Percentiles rank a stretch among this genome's conserved stretches.
Evolutionary conservation across 2,329 filamentous ascomycete genomes (phyloP).

Genomic region (Colletotrichum somersetense): DNA sequence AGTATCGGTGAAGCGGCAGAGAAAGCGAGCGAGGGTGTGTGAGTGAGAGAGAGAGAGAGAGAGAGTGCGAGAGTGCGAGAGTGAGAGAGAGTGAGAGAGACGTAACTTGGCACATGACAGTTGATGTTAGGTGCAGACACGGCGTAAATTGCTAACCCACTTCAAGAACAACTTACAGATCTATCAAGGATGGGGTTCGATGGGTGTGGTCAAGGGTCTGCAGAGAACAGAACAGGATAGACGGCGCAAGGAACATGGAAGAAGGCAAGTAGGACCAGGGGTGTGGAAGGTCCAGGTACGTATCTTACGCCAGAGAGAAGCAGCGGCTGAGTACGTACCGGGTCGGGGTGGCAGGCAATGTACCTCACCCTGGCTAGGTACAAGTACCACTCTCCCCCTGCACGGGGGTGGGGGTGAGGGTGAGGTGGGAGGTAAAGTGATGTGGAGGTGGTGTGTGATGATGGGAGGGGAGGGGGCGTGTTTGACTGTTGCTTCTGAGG

Average conservation of each 20-base stretch:
- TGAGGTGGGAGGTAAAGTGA: background rate
- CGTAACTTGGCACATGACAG: slow-evolving; percentile 42
- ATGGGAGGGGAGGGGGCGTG: background rate
- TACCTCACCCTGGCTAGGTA: slow-evolving; percentile 1
- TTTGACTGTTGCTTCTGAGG: background rate
- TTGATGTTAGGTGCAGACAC: slow-evolving; percentile 40
- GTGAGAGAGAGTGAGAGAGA: slow-evolving; percentile 15
- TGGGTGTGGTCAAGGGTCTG: slow-evolving; percentile 26
- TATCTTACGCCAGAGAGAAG: background rate
- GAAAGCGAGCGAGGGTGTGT: background rate
- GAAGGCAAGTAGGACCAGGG: slow-evolving; percentile 3
- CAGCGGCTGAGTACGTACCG: slow-evolving; percentile 7
- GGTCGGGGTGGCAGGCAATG: background rate
- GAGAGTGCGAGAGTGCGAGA: background rate
- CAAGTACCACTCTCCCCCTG: background rate
- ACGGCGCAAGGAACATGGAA: slow-evolving; percentile 16
- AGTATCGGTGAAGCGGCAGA: slow-evolving; percentile 39
- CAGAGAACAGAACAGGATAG: slow-evolving; percentile 17
- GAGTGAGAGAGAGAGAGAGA: slow-evolving; percentile 7
- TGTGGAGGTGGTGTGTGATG: background rate
- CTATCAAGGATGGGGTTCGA: slow-evolving; percentile 35
- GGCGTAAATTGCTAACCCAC: slow-evolving; percentile 42
- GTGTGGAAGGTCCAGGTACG: background rate
- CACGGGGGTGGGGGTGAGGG: background rate
- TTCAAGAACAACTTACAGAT: slow-evolving; percentile 41